A percentile compares a stretch with the other conserved stretches of the same genome.
Evolutionary conservation across 495 filamentous ascomycete species (phyloP).

Genomic region (Delitschia confertaspora): DNA sequence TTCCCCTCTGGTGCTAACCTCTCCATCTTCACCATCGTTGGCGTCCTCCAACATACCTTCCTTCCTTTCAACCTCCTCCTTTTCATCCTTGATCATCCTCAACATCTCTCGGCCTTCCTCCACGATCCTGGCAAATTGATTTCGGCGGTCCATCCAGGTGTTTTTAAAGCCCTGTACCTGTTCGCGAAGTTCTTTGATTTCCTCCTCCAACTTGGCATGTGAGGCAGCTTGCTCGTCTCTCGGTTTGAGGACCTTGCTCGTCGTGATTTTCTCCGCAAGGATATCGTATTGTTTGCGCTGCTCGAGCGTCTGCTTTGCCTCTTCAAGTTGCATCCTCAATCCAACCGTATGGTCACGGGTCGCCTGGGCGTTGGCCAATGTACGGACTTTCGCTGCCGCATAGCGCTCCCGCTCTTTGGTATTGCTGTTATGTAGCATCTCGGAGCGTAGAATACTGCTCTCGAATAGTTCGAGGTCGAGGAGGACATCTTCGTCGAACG

Average conservation of each 20-base stretch:
- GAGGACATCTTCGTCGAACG: constrained; percentile 77
- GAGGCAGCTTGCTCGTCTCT: constrained; percentile 74
- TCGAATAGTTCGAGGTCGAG: constrained; percentile 90
- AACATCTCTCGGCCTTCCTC: constrained; percentile 82
- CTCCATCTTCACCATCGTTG: constrained; percentile 66
- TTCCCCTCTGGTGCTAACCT: constrained; percentile 40
- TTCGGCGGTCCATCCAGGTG: constrained; percentile 77
- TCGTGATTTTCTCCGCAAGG: constrained; percentile 76
- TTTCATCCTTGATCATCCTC: constrained; percentile 84
- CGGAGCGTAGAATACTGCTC: constrained; percentile 75
- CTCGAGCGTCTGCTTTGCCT: constrained; percentile 64
- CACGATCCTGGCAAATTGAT: constrained; percentile 84
- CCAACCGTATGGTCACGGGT: constrained; percentile 68
- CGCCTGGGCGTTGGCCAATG: constrained; percentile 60
- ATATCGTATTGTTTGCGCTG: constrained; percentile 81
- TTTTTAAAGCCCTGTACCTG: constrained; percentile 73
- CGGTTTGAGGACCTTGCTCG: constrained; percentile 65
- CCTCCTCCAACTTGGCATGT: constrained; percentile 69
- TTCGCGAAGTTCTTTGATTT: constrained; percentile 77
- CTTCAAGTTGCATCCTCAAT: constrained; percentile 61
- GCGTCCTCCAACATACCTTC: constrained; percentile 64
- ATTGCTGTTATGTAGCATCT: constrained; percentile 78
- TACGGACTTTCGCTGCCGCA: constrained; percentile 66
- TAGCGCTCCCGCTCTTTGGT: constrained; percentile 78
- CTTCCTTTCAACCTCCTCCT: constrained; percentile 67